Evolutionary conservation across 2,329 filamentous ascomycete species (phyloP), one percentile per base, ranked within the genome.

Genomic region (Fusarium globosum): DNA sequence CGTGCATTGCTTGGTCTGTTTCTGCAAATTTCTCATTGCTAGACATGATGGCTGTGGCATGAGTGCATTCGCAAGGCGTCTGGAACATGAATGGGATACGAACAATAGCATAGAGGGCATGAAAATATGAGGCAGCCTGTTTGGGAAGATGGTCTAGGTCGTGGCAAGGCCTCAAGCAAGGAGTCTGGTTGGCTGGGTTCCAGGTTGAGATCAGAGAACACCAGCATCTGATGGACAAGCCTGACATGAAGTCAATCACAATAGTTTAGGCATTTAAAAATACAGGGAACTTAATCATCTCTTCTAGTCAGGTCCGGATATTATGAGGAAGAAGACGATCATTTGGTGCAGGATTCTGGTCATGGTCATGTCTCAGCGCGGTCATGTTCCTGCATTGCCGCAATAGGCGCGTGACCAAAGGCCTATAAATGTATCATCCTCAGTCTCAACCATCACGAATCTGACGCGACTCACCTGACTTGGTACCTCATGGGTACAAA

Each of bases 381-480:
- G 71, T 74, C 71, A 74, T 74, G 68, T 74, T 72, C 71, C 71
- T 74, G 71, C 68, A 69, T 73, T 68, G 59, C 68, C 68, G 43
- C 41, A 52, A 60, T 33, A 49, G 51, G 55, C 71, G 68, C 71
- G 71, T 74, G 71, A 74, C 71, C 63, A 56, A 13, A 39, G 53
- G 35, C 38, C 48, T 53, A 36, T n/a, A 30, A 69, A 43, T 56
- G 14, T 28, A 74, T 74, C 71, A 73, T 74, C 58, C 45, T 74
- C 48, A 11, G 64, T 72, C 52, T 72, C 56, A 74, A 52, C 68
- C 52, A 57, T 69, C 71, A 36, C 71, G 68, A 72, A 74, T 52
- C 71, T 74, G 71, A 74, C 68, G 60, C 71, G 71, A 42, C 63
- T 72, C 71, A 74, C 71, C 71, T 74, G 71, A 74, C 71, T 57